A percentile compares a stretch with the other conserved stretches of the same genome.
phyloP scores from a whole-genome alignment of 2,329 filamentous ascomycete genomes.

The Ceratocystis diversiconidia region DNA sequence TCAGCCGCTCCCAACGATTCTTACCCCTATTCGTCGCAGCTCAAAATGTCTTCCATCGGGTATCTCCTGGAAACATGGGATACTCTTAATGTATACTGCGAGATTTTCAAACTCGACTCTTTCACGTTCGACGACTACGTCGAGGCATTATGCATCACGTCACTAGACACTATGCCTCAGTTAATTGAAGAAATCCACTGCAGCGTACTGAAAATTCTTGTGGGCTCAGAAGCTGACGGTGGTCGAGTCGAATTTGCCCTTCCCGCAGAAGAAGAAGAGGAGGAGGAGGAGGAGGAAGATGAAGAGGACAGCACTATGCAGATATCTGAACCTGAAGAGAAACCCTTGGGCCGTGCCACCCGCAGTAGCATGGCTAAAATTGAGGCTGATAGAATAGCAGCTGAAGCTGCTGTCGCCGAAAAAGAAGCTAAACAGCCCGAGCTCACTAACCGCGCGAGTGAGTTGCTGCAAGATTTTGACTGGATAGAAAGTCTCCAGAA shows the following conservation, averaged over 20 bases:
- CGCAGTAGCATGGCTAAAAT: slow-evolving; percentile 73
- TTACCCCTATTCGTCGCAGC: slow-evolving; percentile 22
- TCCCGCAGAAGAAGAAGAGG: slow-evolving; percentile 50
- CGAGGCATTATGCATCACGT: slow-evolving; percentile 68
- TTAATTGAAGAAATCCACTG: slow-evolving; percentile 86
- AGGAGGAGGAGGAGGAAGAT: slow-evolving; percentile 44
- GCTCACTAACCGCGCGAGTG: slow-evolving; percentile 53
- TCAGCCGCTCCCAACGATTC: slow-evolving; percentile 23
- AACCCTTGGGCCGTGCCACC: slow-evolving; percentile 56
- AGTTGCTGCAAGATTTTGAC: slow-evolving; percentile 58
- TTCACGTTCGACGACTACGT: slow-evolving; percentile 97
- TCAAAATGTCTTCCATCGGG: slow-evolving; percentile 76
- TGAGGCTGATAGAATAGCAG: slow-evolving; percentile 55
- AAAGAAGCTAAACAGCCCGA: slow-evolving; percentile 33
- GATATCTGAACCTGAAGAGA: slow-evolving; percentile 57
- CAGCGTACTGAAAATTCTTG: slow-evolving; percentile 72
- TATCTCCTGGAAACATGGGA: slow-evolving; percentile 85
- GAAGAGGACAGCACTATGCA: slow-evolving; percentile 40
- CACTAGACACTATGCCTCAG: slow-evolving; percentile 61
- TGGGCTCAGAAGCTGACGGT: slow-evolving; percentile 58
- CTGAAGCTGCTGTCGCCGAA: slow-evolving; percentile 42
- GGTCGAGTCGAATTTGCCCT: slow-evolving; percentile 68
- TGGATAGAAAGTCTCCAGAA: slow-evolving; percentile 78
- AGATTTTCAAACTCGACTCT: slow-evolving; percentile 84
- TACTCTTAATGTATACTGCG: slow-evolving; percentile 93